A percentile compares a stretch with the other conserved stretches of the same genome.
phyloP scores from a whole-genome alignment of 2,329 filamentous ascomycete species.

The Mollisia scopiformis region DNA sequence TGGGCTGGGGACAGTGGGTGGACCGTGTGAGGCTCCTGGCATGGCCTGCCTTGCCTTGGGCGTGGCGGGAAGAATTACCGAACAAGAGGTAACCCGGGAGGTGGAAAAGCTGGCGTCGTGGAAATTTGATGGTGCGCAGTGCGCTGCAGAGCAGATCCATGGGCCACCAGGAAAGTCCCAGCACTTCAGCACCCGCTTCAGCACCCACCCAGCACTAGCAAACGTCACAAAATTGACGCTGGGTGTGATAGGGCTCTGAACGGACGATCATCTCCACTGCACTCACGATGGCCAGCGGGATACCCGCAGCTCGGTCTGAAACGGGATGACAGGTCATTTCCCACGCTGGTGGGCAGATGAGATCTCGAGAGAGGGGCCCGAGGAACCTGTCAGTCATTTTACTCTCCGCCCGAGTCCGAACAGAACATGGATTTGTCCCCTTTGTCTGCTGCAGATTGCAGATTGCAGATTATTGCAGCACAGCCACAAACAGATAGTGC shows the following conservation, averaged over 20 bases:
- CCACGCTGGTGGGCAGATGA: not conserved
- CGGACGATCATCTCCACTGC: constrained; percentile 15
- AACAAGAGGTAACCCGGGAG: constrained; percentile 5
- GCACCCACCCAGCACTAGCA: not conserved
- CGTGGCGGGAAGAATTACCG: constrained; percentile 5
- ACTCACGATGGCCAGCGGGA: constrained; percentile 10
- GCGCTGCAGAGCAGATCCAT: not conserved
- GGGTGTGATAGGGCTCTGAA: constrained; percentile 1
- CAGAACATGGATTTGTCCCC: too few relatives aligned
- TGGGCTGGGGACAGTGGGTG: not conserved
- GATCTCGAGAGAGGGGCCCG: not conserved
- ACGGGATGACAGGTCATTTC: constrained; percentile 10
- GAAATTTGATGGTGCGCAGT: constrained; percentile 14
- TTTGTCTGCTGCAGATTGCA: too few relatives aligned
- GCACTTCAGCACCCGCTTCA: not conserved
- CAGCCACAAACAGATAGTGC: not conserved
- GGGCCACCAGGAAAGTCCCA: not conserved
- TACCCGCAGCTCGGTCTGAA: constrained; percentile 13
- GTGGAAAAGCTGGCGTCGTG: not conserved
- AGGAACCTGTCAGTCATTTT: not conserved
- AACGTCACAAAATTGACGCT: not conserved
- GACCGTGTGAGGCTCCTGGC: not conserved
- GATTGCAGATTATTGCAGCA: too few relatives aligned
- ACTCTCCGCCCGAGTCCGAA: too few relatives aligned
- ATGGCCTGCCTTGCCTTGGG: too few relatives aligned